Evolutionary conservation across 1,139 yeast species (phyloP).

Genomic region (Hansenula lynferdii): DNA sequence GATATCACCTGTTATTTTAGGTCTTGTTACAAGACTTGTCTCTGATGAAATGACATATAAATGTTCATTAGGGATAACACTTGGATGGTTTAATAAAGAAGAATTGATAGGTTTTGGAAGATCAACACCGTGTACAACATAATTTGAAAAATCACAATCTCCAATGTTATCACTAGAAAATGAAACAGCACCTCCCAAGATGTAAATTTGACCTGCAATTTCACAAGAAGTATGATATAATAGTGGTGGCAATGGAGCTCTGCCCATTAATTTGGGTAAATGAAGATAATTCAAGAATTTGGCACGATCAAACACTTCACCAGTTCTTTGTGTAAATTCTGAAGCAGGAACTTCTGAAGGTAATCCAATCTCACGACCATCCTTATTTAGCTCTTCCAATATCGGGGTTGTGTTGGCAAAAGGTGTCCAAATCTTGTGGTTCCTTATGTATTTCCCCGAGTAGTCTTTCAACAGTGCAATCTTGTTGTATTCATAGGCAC

Average conservation of each 20-base stretch:
- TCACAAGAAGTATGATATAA: conserved; percentile 35
- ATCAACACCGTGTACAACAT: conserved; percentile 32
- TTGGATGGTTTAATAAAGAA: conserved; percentile 33
- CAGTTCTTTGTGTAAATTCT: background rate
- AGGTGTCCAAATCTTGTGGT: conserved; percentile 12
- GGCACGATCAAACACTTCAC: conserved; percentile 3
- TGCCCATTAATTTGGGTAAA: conserved; percentile 33
- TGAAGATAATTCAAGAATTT: conserved; percentile 16
- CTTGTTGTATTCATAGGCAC: background rate
- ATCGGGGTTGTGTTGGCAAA: background rate
- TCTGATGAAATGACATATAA: conserved; percentile 31
- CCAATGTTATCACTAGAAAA: conserved; percentile 26
- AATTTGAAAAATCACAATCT: conserved; percentile 31
- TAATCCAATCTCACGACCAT: too few relatives aligned
- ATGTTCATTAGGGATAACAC: conserved; percentile 30
- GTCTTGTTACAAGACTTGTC: conserved; percentile 29
- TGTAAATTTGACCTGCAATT: conserved; percentile 29
- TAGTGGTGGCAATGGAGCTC: conserved; percentile 31
- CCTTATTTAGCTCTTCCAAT: too few relatives aligned
- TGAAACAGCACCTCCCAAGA: conserved; percentile 37
- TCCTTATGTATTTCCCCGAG: conserved; percentile 1
- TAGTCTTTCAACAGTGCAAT: background rate
- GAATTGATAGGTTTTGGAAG: conserved; percentile 40
- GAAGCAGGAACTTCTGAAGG: conserved; percentile 4
- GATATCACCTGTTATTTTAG: conserved; percentile 27